phyloP scores from a whole-genome alignment of 2,329 filamentous ascomycete genomes.

The Mycosphaerella sp. region DNA sequence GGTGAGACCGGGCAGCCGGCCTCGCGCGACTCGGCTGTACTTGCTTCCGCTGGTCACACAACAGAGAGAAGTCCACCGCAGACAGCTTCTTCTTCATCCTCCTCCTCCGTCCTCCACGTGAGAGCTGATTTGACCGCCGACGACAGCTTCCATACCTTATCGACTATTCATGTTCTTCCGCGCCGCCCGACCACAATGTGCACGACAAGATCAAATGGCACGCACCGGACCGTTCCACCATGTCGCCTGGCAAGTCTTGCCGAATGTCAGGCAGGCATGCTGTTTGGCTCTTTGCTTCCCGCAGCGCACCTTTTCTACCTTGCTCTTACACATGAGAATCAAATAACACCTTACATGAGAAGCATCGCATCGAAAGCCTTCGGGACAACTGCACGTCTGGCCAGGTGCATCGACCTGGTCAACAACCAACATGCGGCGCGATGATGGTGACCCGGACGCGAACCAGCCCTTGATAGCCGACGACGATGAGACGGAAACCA shows the following conservation, averaged over 20 bases:
- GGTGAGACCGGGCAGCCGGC: too few species aligned
- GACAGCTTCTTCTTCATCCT: not conserved
- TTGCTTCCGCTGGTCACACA: too few species aligned
- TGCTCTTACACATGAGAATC: too few species aligned
- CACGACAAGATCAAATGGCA: too few species aligned
- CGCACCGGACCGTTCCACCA: not conserved
- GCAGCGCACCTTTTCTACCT: too few species aligned
- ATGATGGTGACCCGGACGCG: constrained; percentile 25
- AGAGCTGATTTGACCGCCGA: too few species aligned
- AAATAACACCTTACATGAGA: not conserved
- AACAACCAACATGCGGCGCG: constrained; percentile 10
- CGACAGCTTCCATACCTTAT: too few species aligned
- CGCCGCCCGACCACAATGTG: too few species aligned
- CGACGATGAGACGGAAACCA: not conserved
- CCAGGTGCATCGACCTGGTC: constrained; percentile 13
- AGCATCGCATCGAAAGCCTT: not conserved
- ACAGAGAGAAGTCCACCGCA: too few species aligned
- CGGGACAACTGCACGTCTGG: constrained; percentile 5
- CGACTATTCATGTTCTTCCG: too few species aligned
- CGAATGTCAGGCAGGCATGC: constrained; percentile 1
- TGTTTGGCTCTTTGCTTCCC: too few species aligned
- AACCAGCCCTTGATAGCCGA: constrained; percentile 24
- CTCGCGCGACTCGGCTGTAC: constrained; percentile 12
- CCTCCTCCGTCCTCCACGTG: too few species aligned
- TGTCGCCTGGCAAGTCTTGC: not conserved